Base-by-base conservation (phyloP, 148 eudicot species). In the Euryodendron excelsum region DNA sequence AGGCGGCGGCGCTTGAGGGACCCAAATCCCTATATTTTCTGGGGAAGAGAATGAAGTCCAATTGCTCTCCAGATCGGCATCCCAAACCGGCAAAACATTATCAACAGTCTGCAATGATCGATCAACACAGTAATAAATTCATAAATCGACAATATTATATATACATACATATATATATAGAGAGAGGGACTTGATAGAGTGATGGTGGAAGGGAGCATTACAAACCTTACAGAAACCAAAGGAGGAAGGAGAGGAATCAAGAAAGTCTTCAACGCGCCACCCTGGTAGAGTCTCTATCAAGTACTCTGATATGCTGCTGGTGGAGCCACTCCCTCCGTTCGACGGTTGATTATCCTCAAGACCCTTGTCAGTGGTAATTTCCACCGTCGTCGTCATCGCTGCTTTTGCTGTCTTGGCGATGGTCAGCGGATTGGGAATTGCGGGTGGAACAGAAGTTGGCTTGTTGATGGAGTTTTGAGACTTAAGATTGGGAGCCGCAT, bases 231-330 rank as follows among this genome's bases (percentile, higher is more conserved):
- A 73, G 65, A 85, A 80, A 71, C 84, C 82, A 53, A 64, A 77
- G 59, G 89, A 78, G 37, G 84, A 64, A 59, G 89, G 65, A 39
- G 87, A 64, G 21, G 86, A 79, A 78, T 93, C 91, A 52, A 87
- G 82, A 67, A 94, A 79, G 47, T 94, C 97, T 73, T 94, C 94
- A 74, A 94, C 91, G 66, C 89, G 91, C 97, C 98, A 94, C 31
- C 93, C 97, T 3, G 98, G 98, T 56, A 89, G 66, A 77, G 73
- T 92, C 82, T 94, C 93, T 21, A 89, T 86, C 88, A 90, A 82
- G 65, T 94, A 92, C 74, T 94, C 93, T 2, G 98, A 94, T 69
- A 93, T 88, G 53, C 86, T 88, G 21, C 92, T 86, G 15, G 77
- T 62, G 4, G 78, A 77, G 76, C 82, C 79, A 71, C 80, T 77